Base-by-base conservation (phyloP, 192 early-diverging fungal genomes). In the Coemansia sp. region DNA sequence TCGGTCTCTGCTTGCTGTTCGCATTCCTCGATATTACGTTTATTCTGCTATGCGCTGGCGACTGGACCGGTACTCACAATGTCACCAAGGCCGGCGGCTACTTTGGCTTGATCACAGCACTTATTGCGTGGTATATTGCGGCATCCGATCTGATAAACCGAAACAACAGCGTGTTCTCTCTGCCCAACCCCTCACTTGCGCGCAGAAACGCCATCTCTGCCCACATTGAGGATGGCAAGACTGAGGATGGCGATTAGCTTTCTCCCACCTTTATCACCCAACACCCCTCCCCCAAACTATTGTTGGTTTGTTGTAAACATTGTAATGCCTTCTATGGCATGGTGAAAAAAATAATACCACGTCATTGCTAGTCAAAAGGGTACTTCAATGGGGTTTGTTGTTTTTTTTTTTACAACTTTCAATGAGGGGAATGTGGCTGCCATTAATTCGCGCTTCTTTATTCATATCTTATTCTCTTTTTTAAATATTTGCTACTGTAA, bases 121-220 rank as follows among this genome's bases (percentile, higher is more conserved):
- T 89, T 16, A 82, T 88, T 61, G 91, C 88, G 54, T 93, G 88
- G 88, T 93, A 93, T 69, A 85, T 83, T 64, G 85, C 88, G 21
- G 82, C 86, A 0, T 82, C 85, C 16, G 85, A 86, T 63, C 81
- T 90, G 7, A 85, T 86, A 50, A 78, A 75, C 28, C 65, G 66
- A 5, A 63, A 82, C 24, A 84, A 74, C 58, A 84, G 84, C 57
- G 78, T 82, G 67, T 83, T 90, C 49, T 72, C 55, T 10, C 71
- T 90, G 28, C 88, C 87, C 64, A 79, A 79, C 49, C 77, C 77
- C 5, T 74, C 77, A 44, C 67, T 79, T 31, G 71, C 71, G 3
- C 62, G 73, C 51, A 8, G 48, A 22, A 60, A 47, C 26, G 21
- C 34, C 16, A 21, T 10, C 21, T 16, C 49, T 26, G 22, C 22